Percentiles rank a stretch among this genome's conserved stretches.
Evolutionary conservation across 208 protist genomes (phyloP).

Genomic region (Leishmania aethiopica): DNA sequence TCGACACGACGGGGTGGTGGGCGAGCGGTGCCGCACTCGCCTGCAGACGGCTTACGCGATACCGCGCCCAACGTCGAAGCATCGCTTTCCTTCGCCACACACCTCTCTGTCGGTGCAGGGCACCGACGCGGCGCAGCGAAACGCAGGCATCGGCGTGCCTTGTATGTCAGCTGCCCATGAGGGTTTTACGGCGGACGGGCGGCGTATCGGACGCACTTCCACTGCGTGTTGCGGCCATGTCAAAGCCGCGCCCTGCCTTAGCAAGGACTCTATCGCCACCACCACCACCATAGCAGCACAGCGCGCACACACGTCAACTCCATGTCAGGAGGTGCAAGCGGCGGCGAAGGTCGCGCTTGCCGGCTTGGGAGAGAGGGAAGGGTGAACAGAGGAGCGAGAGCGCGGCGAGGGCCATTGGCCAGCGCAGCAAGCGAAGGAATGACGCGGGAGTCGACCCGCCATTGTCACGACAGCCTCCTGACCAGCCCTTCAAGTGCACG

Average conservation of each 20-base stretch:
- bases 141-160: not conserved
- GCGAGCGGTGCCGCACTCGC: not conserved
- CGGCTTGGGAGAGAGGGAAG: not conserved
- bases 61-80: not conserved
- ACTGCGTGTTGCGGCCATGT: not conserved
- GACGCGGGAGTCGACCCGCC: not conserved
- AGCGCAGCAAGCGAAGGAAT: not conserved
- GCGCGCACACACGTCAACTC: not conserved
- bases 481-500: not conserved
- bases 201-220: not conserved
- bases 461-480: not conserved
- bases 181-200: not conserved
- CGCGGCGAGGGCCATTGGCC: not conserved
- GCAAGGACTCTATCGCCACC: not conserved
- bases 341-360: not conserved
- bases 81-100: not conserved
- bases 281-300: not conserved
- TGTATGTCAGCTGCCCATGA: not conserved
- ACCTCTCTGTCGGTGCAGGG: not conserved
- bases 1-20: not conserved
- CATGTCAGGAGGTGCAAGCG: not conserved
- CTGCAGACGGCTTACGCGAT: not conserved
- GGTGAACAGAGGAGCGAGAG: not conserved
- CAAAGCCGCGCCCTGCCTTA: not conserved
- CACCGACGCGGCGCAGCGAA: not conserved